Base-by-base conservation (phyloP, 1,284 basidiomycete genomes). In the Spongiforma sp. region DNA sequence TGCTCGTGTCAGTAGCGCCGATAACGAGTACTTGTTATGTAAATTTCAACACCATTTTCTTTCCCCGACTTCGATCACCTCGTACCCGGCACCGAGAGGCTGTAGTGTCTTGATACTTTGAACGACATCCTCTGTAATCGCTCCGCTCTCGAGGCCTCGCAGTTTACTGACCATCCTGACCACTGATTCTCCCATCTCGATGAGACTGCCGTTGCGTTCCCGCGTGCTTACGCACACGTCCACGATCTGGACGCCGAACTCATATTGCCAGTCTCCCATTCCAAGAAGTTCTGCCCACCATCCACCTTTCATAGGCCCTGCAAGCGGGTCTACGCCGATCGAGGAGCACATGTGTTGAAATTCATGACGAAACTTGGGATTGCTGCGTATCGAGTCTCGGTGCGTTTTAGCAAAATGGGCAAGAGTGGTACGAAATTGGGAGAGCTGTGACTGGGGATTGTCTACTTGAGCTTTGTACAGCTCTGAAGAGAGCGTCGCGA, bases 271-370 rank as follows among this genome's bases (percentile, higher is more conserved):
- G 76, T 99, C 98, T 10, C 94, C 89, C 59, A 93, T 77, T 1
- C 94, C 94, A 21, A 98, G 84, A 72, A 95, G 81, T 74, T 95
- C 96, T 28, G 88, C 90, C 90, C 93, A 94, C 92, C 93, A 96
- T 4, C 95, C 89, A n/a, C 93, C 93, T 66, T 89, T 90, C 30
- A 90, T 81, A 1, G 92, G 91, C 1, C 93, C 93, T 3, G 93
- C 93, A 24, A 99, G 86, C 1, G 98, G 97, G 76, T 99, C 98
- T 24, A 99, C 94, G 33, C 95, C 96, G 62, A 99, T 93, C 19
- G 91, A 90, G 2, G 92, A 87, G 76, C 98, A 99, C 95, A 99
- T 98, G 65, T 94, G 91, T 71, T 96, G 95, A 78, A 99, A 99
- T 19, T 91, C 92, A 82, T 93, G 92, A 4, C 97, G 86, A 75